Percentiles rank a stretch among this genome's conserved stretches.
phyloP scores from a whole-genome alignment of 768 basidiomycete genomes.

The Cubamyces lactineus region DNA sequence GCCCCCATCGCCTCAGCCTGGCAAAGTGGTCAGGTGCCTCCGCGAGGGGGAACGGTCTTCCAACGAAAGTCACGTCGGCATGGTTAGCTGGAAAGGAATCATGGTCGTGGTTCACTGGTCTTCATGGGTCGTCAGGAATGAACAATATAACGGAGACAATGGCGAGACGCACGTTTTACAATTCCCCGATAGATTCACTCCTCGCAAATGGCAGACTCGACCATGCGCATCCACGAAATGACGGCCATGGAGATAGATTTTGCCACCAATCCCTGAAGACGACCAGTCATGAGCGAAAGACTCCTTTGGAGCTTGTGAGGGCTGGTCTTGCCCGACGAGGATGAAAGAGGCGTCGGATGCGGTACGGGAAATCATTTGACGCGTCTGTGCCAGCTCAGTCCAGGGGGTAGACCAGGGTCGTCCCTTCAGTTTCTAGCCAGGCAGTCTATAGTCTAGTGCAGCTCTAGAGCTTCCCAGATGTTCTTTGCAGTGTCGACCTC shows the following conservation, averaged over 20 bases:
- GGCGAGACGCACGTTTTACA: conserved; percentile 79
- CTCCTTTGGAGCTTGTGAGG: not conserved
- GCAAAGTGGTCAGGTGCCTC: conserved; percentile 87
- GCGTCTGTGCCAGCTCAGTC: not conserved
- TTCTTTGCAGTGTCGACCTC: too few species aligned
- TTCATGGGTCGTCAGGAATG: conserved; percentile 34
- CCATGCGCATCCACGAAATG: conserved; percentile 84
- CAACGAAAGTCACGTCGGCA: conserved; percentile 78
- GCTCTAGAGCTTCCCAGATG: too few species aligned
- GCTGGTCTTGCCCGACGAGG: conserved; percentile 19
- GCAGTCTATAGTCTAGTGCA: too few species aligned
- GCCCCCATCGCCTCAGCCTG: conserved; percentile 81
- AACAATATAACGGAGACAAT: not conserved
- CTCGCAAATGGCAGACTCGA: conserved; percentile 78
- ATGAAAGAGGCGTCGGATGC: conserved; percentile 33
- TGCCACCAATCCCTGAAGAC: conserved; percentile 53
- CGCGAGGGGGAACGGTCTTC: conserved; percentile 86
- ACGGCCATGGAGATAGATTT: conserved; percentile 63
- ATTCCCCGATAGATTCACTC: conserved; percentile 83
- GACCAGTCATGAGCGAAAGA: conserved; percentile 81
- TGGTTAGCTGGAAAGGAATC: conserved; percentile 68
- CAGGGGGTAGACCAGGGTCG: too few species aligned
- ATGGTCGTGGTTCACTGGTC: conserved; percentile 71
- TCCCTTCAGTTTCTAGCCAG: too few species aligned
- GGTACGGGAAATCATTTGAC: conserved; percentile 24